Evolutionary conservation across 176 grass and related monocot genomes (phyloP).

Genomic region (Otatea glauca): DNA sequence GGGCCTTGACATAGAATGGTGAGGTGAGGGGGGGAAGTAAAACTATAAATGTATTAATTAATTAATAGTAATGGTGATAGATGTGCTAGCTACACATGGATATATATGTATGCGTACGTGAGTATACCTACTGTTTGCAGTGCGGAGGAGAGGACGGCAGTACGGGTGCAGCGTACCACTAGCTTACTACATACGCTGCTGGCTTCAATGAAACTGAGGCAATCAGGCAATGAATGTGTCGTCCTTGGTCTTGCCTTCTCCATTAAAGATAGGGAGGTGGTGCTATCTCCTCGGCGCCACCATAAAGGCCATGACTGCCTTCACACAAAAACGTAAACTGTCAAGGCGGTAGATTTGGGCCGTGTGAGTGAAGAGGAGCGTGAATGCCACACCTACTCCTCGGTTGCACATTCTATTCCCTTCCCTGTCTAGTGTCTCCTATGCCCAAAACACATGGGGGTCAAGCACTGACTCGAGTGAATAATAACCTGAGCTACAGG

Average conservation of each 20-base stretch:
- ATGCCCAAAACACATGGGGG: slow-evolving; percentile 45
- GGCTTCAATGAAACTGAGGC: slow-evolving; percentile 59
- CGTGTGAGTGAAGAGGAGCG: neutral
- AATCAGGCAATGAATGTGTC: slow-evolving; percentile 45
- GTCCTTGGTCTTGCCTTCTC: slow-evolving; percentile 42
- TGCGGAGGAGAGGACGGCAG: slow-evolving; percentile 1
- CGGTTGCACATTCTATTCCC: slow-evolving; percentile 34
- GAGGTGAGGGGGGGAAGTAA: slow-evolving; percentile 5
- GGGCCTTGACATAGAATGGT: slow-evolving; percentile 31
- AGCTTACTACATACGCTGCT: neutral
- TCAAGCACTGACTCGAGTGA: slow-evolving; percentile 52
- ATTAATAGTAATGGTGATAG: slow-evolving; percentile 39
- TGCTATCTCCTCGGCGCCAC: slow-evolving; percentile 33
- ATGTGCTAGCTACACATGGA: slow-evolving; percentile 27
- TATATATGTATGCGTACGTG: slow-evolving; percentile 26
- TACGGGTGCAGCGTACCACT: slow-evolving; percentile 1
- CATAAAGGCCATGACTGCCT: slow-evolving; percentile 54
- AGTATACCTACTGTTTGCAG: slow-evolving; percentile 30
- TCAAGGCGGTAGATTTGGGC: slow-evolving; percentile 18
- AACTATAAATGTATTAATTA: slow-evolving; percentile 42
- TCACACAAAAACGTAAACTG: slow-evolving; percentile 27
- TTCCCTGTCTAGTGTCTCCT: slow-evolving; percentile 38
- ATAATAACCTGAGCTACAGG: slow-evolving; percentile 45
- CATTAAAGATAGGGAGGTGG: slow-evolving; percentile 53
- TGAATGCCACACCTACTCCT: slow-evolving; percentile 51